Evolutionary conservation across 352 stramenopile genomes (phyloP), one percentile per base, ranked within the genome.

Genomic region (Phytophthora gonapodyides): DNA sequence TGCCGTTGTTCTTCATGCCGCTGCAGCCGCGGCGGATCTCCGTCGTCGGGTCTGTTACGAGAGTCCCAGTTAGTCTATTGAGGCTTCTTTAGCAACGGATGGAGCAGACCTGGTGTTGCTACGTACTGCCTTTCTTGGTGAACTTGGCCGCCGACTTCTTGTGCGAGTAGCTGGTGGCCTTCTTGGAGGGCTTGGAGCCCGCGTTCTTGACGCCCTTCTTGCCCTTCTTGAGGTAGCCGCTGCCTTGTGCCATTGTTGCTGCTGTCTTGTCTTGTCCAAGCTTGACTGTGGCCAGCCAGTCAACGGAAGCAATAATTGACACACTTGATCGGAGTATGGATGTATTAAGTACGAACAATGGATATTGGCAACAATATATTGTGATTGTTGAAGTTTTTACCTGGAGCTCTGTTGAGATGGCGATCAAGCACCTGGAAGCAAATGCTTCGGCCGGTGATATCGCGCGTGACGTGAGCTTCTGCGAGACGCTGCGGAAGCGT

Each of bases 101-200:
- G 41, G 9, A 15, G 13, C 9, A 10, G 16, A 5, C 27, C 24
- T 27, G 24, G 16, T 7, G 15, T 42, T 36, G 36, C 7, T 15
- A 91, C 81, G 74, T 79, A 94, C 85, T 94, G 27, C 85, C 85
- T 86, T 91, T 91, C 73, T 92, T 91, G 54, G 82, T 92, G 71
- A 90, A 93, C 68, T 94, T 94, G 70, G 82, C 71, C 5, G 85
- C 80, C 60, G 82, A 90, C 45, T 77, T 74, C 70, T 94, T 94
- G 79, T 94, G 81, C 10, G 71, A 81, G 64, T 93, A 93, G 61
- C 77, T 66, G 59, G 79, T 78, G 0, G 43, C 67, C 70, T 92
- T 93, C 73, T 91, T 92, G 15, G 57, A 69, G 3, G 83, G 86
- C 69, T 91, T 92, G 44, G 67, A 73, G 43, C 61, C 74, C 24